Evolutionary conservation across 148 eudicot species (phyloP).

Genomic region (Rhododendron simsii): DNA sequence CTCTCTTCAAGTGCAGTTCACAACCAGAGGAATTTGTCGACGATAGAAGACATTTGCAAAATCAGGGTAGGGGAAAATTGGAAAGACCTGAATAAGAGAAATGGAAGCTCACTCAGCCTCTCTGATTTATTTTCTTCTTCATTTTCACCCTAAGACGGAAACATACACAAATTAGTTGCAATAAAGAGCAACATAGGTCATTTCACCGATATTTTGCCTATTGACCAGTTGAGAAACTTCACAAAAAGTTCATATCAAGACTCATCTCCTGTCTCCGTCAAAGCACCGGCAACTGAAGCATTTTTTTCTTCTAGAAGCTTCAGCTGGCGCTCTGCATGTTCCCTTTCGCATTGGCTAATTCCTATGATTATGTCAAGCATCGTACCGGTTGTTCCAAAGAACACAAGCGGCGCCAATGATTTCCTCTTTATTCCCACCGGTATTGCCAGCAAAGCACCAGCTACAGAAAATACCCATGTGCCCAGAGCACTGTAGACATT

Average conservation of each 20-base stretch:
- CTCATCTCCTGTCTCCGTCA: conserved; percentile 17
- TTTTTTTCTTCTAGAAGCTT: conserved; percentile 72
- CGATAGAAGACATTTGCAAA: not conserved
- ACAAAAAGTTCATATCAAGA: conserved; percentile 12
- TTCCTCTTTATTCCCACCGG: conserved; percentile 89
- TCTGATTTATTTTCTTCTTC: not conserved
- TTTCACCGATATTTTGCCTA: not conserved
- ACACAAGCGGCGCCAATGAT: conserved; percentile 88
- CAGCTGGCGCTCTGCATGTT: conserved; percentile 93
- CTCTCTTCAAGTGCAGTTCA: not conserved
- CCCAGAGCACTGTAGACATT: conserved; percentile 69
- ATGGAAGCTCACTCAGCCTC: not conserved
- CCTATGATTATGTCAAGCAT: conserved; percentile 98
- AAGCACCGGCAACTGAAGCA: conserved; percentile 29
- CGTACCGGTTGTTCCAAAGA: conserved; percentile 95
- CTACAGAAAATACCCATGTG: conserved; percentile 96
- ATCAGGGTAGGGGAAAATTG: not conserved
- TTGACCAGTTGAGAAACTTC: not conserved
- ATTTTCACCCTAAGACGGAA: not conserved
- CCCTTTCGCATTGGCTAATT: conserved; percentile 86
- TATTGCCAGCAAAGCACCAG: conserved; percentile 88
- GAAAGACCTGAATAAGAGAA: not conserved
- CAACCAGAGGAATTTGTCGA: not conserved
- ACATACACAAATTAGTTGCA: not conserved
- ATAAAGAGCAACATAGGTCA: not conserved